Conservation (phyloP, 106 monocot species). For the Dioscorea zingiberensis region DNA sequence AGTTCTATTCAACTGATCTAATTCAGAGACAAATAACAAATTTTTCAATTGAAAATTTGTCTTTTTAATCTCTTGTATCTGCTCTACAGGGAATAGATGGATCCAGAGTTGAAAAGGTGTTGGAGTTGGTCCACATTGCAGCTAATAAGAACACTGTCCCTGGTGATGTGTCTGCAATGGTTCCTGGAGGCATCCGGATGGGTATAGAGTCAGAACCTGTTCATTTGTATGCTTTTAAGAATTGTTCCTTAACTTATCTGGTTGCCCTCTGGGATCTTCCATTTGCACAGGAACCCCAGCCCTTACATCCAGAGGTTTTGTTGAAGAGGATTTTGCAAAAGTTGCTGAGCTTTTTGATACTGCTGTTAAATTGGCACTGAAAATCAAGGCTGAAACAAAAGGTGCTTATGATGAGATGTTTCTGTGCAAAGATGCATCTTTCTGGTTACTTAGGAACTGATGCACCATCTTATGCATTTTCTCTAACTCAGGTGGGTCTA, state of each 20-base stretch:
- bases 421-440: no score
- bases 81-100: conserved; percentile 80
- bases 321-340: conserved; percentile 87
- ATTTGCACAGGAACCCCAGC: conserved; percentile 84
- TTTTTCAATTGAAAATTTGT: no score
- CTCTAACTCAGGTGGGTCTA: conserved; percentile 55
- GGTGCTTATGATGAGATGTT: conserved; percentile 24
- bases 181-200: conserved; percentile 97
- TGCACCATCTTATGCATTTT: no score
- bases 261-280: not conserved
- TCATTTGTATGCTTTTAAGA: not conserved
- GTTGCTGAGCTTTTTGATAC: conserved; percentile 89
- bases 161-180: conserved; percentile 98
- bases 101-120: conserved; percentile 92
- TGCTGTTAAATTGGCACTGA: conserved; percentile 70
- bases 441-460: no score
- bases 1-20: no score
- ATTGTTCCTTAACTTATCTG: not conserved
- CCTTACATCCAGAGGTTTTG: conserved; percentile 91
- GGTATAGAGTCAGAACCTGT: conserved; percentile 26
- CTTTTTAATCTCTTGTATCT: no score
- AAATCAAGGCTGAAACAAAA: conserved; percentile 71
- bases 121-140: conserved; percentile 91
- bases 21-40: no score
- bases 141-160: conserved; percentile 98